phyloP scores from a whole-genome alignment of 2,329 filamentous ascomycete genomes.

The Xylaria sp. region DNA sequence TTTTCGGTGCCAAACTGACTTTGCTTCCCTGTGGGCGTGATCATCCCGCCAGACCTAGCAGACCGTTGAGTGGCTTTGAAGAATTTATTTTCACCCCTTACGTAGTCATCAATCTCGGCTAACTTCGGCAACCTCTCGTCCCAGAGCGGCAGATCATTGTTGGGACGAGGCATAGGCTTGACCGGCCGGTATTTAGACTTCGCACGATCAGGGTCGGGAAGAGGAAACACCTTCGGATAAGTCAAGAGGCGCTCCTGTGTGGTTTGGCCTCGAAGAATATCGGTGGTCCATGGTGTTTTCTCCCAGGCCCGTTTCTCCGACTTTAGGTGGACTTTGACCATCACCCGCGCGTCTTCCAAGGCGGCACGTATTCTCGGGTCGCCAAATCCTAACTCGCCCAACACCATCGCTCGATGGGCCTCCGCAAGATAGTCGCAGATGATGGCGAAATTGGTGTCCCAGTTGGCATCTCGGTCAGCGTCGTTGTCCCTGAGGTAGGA shows the following conservation, averaged over 20 bases:
- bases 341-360: conserved; percentile 43
- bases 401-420: conserved; percentile 42
- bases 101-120: conserved; percentile 33
- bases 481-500: conserved; percentile 64
- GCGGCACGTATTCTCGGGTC: conserved; percentile 33
- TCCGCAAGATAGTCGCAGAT: conserved; percentile 54
- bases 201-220: conserved; percentile 36
- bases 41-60: neutral
- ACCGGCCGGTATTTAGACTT: conserved; percentile 39
- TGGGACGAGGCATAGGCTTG: conserved; percentile 25
- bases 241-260: conserved; percentile 42
- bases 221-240: conserved; percentile 41
- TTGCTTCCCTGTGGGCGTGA: neutral
- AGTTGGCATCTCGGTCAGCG: conserved; percentile 53
- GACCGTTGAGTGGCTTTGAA: conserved; percentile 5
- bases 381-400: conserved; percentile 43
- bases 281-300: conserved; percentile 42
- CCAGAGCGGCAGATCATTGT: conserved; percentile 20
- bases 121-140: neutral
- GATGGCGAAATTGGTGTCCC: conserved; percentile 39
- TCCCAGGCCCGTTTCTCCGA: conserved; percentile 36
- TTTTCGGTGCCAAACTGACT: conserved; percentile 50
- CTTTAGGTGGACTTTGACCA: conserved; percentile 42
- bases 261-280: conserved; percentile 34
- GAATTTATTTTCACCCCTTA: conserved; percentile 34